These are phyloP conservation scores for Parathielavia hyrcaniae DNA, from an alignment of 495 filamentous ascomycete species.

Conservation along the genomic window DNA sequence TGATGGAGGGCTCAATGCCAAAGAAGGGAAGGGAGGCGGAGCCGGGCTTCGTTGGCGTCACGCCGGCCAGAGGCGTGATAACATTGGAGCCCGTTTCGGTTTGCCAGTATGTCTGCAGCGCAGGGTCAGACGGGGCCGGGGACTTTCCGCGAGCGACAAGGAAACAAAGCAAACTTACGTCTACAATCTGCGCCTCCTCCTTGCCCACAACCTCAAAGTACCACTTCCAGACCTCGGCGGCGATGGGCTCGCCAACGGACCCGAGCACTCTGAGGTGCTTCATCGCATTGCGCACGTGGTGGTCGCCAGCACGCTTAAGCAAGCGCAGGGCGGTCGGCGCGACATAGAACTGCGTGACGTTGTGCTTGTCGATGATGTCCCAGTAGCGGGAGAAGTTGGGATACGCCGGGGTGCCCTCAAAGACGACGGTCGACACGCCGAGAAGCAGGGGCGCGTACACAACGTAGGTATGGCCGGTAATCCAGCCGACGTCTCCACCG, in stretches of 20 bases:
- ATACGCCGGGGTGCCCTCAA: conserved; percentile 96
- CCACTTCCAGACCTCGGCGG: conserved; percentile 99
- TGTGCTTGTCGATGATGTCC: conserved; percentile 93
- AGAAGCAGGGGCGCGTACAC: conserved; percentile 93
- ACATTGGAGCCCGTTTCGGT: conserved; percentile 97
- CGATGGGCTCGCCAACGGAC: conserved; percentile 97
- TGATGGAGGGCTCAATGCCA: conserved; percentile 95
- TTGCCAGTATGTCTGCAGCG: conserved; percentile 93
- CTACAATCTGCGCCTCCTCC: conserved; percentile 86
- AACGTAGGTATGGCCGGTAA: conserved; percentile 98
- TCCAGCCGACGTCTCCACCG: conserved; percentile 98
- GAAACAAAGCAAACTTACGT: conserved; percentile 56
- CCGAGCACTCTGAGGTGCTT: conserved; percentile 82
- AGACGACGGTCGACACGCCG: conserved; percentile 93
- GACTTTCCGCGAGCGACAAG: too few species aligned
- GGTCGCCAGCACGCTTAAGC: conserved; percentile 88
- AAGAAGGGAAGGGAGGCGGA: conserved; percentile 85
- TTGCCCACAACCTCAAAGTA: conserved; percentile 95
- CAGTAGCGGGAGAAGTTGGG: conserved; percentile 98
- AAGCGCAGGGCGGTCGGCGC: conserved; percentile 90
- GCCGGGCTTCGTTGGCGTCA: conserved; percentile 74
- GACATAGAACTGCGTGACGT: conserved; percentile 97
- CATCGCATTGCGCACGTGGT: conserved; percentile 86
- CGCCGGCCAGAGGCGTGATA: conserved; percentile 67
- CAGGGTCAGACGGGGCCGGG: neutral